These are phyloP conservation scores for Gloeophyllum trabeum DNA, from an alignment of 768 basidiomycete species.

Conservation along the genomic window DNA sequence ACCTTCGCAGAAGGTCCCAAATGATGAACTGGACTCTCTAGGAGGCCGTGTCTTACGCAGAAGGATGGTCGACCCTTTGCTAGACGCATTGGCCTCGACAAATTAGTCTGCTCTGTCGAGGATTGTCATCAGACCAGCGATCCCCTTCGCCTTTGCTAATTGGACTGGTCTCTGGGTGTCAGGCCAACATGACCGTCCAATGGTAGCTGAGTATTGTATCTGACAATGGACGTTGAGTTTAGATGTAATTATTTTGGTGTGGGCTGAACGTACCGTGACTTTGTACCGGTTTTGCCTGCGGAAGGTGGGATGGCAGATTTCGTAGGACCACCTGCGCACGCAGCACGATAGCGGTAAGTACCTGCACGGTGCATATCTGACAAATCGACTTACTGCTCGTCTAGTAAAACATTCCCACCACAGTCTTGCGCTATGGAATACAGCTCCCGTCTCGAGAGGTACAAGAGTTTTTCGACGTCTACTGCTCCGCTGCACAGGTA, in stretches of 20 bases:
- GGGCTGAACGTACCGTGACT: constrained; percentile 17
- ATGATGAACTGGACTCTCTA: too few species aligned
- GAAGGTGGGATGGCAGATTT: constrained; percentile 18
- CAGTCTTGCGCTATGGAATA: constrained; percentile 20
- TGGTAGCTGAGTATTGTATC: constrained; percentile 54
- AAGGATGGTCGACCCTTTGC: too few species aligned
- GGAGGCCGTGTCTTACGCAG: too few species aligned
- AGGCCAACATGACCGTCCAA: constrained; percentile 34
- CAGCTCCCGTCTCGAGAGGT: constrained; percentile 20
- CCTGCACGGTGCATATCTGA: constrained; percentile 8
- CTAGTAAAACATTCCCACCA: constrained; percentile 25
- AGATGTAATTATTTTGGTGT: too few species aligned
- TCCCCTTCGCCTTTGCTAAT: constrained; percentile 43
- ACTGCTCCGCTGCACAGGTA: constrained; percentile 25
- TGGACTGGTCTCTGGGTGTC: constrained; percentile 57
- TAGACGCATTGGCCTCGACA: not conserved
- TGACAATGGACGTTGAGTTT: constrained; percentile 16
- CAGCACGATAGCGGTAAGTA: constrained; percentile 8
- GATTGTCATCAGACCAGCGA: constrained; percentile 73
- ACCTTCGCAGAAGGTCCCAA: too few species aligned
- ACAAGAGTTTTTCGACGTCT: constrained; percentile 20
- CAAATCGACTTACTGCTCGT: constrained; percentile 20
- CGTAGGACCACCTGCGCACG: constrained; percentile 23
- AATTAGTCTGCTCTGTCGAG: constrained; percentile 18
- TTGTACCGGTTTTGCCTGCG: constrained; percentile 21